These are phyloP conservation scores for Naganishia vishniacii DNA, from an alignment of 768 basidiomycete genomes.

Conservation along the genomic window DNA sequence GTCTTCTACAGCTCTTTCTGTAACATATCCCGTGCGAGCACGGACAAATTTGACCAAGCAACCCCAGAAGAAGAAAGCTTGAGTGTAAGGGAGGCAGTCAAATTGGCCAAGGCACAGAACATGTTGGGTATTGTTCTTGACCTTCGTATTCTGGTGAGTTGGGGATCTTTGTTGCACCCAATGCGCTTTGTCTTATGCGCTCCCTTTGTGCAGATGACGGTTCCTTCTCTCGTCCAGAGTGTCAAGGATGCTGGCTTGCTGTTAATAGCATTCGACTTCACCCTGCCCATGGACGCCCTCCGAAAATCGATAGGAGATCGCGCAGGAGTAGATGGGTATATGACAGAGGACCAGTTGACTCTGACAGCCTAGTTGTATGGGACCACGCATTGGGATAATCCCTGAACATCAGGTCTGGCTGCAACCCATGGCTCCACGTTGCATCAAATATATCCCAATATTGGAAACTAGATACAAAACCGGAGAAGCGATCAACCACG, in stretches of 20 bases:
- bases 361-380: conserved; percentile 1
- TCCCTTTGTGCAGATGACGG: conserved; percentile 59
- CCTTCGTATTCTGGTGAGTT: conserved; percentile 72
- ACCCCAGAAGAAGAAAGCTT: conserved; percentile 50
- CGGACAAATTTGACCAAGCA: conserved; percentile 33
- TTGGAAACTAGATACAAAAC: too few species aligned
- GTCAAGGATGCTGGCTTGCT: conserved; percentile 84
- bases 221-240: conserved; percentile 81
- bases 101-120: conserved; percentile 88
- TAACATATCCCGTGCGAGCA: conserved; percentile 55
- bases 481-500: too few species aligned
- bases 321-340: conserved; percentile 29
- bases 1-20: conserved; percentile 91
- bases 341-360: conserved; percentile 24
- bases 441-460: too few species aligned
- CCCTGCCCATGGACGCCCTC: conserved; percentile 50
- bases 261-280: conserved; percentile 71
- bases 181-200: background rate
- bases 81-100: conserved; percentile 83
- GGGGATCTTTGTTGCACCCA: background rate
- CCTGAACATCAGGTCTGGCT: too few species aligned
- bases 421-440: too few species aligned
- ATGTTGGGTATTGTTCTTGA: conserved; percentile 85
- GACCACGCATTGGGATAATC: too few species aligned
- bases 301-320: conserved; percentile 27